These are phyloP conservation scores for Panus rudis DNA, from an alignment of 768 basidiomycete genomes.

Conservation along the genomic window DNA sequence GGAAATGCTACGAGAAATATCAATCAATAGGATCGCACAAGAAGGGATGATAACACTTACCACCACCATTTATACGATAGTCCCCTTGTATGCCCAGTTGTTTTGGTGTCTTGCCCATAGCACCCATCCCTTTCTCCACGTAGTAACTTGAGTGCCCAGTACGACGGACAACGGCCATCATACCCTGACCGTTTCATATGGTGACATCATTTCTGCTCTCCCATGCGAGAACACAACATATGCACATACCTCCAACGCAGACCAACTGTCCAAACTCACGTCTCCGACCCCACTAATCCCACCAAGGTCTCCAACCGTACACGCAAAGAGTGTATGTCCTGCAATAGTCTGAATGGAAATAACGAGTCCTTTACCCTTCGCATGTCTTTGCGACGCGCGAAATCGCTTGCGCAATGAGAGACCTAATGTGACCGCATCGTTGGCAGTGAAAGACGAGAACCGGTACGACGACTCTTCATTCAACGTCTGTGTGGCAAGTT, in stretches of 20 bases:
- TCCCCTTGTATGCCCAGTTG: slow-evolving; percentile 67
- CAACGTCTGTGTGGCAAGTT: slow-evolving; percentile 65
- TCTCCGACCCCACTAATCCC: slow-evolving; percentile 59
- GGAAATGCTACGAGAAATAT: slow-evolving; percentile 55
- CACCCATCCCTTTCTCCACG: slow-evolving; percentile 81
- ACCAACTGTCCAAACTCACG: slow-evolving; percentile 78
- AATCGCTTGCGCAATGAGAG: slow-evolving; percentile 82
- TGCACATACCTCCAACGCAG: slow-evolving; percentile 47
- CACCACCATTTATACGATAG: slow-evolving; percentile 65
- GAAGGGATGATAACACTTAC: slow-evolving; percentile 36
- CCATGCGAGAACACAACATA: background rate
- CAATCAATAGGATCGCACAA: background rate
- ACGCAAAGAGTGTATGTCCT: slow-evolving; percentile 74
- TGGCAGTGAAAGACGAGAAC: slow-evolving; percentile 66
- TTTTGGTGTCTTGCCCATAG: slow-evolving; percentile 71
- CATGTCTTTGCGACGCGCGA: slow-evolving; percentile 60
- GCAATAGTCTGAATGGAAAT: slow-evolving; percentile 75
- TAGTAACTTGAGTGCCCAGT: slow-evolving; percentile 84
- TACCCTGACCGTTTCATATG: slow-evolving; percentile 29
- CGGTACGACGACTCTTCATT: slow-evolving; percentile 63
- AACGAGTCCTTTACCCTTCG: slow-evolving; percentile 74
- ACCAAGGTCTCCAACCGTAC: slow-evolving; percentile 78
- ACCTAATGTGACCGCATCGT: slow-evolving; percentile 74
- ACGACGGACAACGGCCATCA: slow-evolving; percentile 70
- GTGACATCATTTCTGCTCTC: background rate